A percentile compares a stretch with the other conserved stretches of the same genome.
phyloP scores from a whole-genome alignment of 495 filamentous ascomycete species.

The Daldinia concentrica region DNA sequence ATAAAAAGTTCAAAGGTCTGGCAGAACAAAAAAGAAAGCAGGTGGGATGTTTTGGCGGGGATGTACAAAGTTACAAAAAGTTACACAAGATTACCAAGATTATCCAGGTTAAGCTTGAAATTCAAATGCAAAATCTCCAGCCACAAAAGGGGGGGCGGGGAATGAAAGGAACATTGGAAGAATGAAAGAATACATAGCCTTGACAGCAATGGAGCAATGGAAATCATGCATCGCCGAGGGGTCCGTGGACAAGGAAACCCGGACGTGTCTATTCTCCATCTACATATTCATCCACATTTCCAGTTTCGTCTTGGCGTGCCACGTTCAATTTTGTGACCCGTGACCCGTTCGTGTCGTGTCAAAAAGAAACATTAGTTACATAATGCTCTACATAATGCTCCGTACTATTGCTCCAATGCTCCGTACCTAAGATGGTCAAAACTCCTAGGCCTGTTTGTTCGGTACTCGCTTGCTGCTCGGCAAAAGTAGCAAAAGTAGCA shows the following conservation, averaged over 20 bases:
- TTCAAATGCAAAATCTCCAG: slow-evolving; percentile 30
- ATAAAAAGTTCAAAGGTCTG: slow-evolving; percentile 2
- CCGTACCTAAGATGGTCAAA: slow-evolving; percentile 27
- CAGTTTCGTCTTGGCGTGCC: slow-evolving; percentile 40
- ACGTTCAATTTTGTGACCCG: slow-evolving; percentile 41
- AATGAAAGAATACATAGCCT: slow-evolving; percentile 34
- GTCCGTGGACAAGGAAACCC: slow-evolving; percentile 31
- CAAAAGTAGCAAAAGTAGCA: slow-evolving; percentile 14
- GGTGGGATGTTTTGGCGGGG: slow-evolving; percentile 39
- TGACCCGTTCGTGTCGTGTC: slow-evolving; percentile 39
- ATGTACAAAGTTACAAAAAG: not conserved
- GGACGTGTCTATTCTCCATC: slow-evolving; percentile 35
- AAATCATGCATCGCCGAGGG: slow-evolving; percentile 26
- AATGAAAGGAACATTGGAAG: slow-evolving; percentile 31
- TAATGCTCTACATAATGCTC: not conserved
- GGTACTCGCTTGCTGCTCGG: not conserved
- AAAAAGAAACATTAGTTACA: slow-evolving; percentile 25
- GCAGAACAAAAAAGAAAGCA: slow-evolving; percentile 1
- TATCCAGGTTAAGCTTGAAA: slow-evolving; percentile 12
- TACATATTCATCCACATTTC: slow-evolving; percentile 36
- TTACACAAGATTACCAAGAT: slow-evolving; percentile 3
- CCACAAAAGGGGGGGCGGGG: slow-evolving; percentile 41
- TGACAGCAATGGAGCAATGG: not conserved
- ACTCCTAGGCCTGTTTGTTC: slow-evolving; percentile 4
- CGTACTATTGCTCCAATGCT: no score